Base-by-base conservation (phyloP, 176 grass and related monocot species). In the Elaeis guineensis region DNA sequence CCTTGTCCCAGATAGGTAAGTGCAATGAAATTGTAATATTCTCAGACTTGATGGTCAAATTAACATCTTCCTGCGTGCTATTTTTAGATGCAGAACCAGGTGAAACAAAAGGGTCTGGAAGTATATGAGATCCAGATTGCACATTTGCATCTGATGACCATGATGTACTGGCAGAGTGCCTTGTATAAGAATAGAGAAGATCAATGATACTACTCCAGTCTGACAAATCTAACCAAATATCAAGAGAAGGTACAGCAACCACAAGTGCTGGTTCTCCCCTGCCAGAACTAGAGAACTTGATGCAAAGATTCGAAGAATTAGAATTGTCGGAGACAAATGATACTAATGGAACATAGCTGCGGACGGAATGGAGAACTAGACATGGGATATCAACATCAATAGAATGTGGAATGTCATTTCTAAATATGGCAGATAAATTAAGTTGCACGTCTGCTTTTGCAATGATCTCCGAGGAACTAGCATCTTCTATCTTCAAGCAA, bases 181-280 rank as follows among this genome's bases (percentile, higher is more conserved):
- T 75, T 69, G 58, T 19, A 55, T 80, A 90, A 2, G 74, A 96
- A 54, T 70, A 50, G 55, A 82, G 65, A 90, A 86, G 92, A 54
- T 78, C 60, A 16, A 78, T 78, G 54, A 90, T 65, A 29, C 18
- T 75, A 58, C 69, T 79, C 92, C 92, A 96, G 66, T 90, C 83
- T 51, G 73, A 35, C 51, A 90, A 76, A 69, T 90, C 79, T 75
- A 96, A 82, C 92, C 92, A 96, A 66, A 87, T 58, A 62, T 96
- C 83, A 1, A 96, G 60, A 79, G 51, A 66, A 44, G 86, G 75
- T 78, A 90, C 16, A 66, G n/a, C 53, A 63, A 79, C 54, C 50
- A 73, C 74, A 75, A 85, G 67, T 55, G 87, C 69, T 80, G 76
- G 65, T 87, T 44, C 71, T 53, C 69, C 83, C 64, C 63, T 57